phyloP scores from a whole-genome alignment of 148 eudicot genomes.

The Suaeda aralocaspica region DNA sequence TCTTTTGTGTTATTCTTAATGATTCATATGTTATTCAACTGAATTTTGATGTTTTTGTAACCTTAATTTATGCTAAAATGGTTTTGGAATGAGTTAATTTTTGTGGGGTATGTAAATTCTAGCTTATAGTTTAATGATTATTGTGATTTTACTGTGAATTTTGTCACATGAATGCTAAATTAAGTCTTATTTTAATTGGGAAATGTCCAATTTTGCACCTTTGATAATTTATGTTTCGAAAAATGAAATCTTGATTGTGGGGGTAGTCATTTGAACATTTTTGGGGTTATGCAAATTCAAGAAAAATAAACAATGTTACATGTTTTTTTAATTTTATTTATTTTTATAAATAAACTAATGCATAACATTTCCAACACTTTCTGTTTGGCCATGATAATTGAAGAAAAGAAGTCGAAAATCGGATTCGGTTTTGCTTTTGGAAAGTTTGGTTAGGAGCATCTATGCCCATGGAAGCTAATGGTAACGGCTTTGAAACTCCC shows the following conservation, averaged over 20 bases:
- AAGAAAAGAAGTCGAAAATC: not conserved
- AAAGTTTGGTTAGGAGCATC: slow-evolving; percentile 13
- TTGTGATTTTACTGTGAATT: no score
- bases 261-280: not conserved
- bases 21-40: not conserved
- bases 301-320: not conserved
- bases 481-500: not conserved
- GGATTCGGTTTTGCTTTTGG: slow-evolving; percentile 2
- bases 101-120: no score
- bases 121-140: no score
- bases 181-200: no score
- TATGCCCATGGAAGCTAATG: slow-evolving; percentile 33
- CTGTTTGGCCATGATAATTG: not conserved
- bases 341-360: no score
- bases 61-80: not conserved
- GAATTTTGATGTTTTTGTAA: not conserved
- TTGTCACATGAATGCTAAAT: no score
- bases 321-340: no score
- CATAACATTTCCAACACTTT: not conserved
- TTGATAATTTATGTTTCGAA: not conserved
- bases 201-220: not conserved
- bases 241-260: not conserved
- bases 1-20: not conserved
- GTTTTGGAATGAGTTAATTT: no score
- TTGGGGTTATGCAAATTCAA: not conserved